Conservation (phyloP, 2,329 filamentous ascomycete species). For the Microdochium nivale region DNA sequence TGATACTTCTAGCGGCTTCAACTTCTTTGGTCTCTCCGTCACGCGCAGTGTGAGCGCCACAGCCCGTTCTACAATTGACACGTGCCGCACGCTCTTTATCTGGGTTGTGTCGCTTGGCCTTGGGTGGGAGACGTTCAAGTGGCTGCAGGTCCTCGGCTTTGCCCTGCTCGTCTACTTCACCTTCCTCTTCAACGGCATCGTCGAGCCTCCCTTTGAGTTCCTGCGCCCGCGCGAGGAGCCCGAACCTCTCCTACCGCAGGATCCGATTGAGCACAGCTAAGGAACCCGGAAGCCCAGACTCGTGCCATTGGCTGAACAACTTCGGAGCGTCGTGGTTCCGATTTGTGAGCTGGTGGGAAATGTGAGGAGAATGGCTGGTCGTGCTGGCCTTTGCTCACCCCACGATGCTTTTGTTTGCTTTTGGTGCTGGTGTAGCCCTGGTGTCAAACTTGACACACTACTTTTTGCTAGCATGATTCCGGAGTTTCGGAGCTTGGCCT, state of each 20-base stretch:
- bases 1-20: constrained; percentile 66
- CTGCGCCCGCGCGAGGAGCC: constrained; percentile 48
- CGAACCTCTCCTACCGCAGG: constrained; percentile 66
- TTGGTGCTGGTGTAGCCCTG: background rate
- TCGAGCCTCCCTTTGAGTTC: constrained; percentile 70
- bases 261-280: constrained; percentile 67
- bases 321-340: no score
- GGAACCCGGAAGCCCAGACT: no score
- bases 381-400: no score
- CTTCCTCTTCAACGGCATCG: constrained; percentile 90
- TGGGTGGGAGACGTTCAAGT: constrained; percentile 97
- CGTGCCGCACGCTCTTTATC: constrained; percentile 94
- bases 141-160: constrained; percentile 88
- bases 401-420: no score
- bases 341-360: no score
- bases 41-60: constrained; percentile 86
- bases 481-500: background rate
- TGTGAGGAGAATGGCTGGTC: no score
- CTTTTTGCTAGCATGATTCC: background rate
- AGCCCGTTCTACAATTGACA: constrained; percentile 91
- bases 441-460: background rate
- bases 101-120: constrained; percentile 91
- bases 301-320: no score
- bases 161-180: constrained; percentile 89
- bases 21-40: constrained; percentile 95